Conservation (phyloP, 208 protist species). For the Leishmania arabica region DNA sequence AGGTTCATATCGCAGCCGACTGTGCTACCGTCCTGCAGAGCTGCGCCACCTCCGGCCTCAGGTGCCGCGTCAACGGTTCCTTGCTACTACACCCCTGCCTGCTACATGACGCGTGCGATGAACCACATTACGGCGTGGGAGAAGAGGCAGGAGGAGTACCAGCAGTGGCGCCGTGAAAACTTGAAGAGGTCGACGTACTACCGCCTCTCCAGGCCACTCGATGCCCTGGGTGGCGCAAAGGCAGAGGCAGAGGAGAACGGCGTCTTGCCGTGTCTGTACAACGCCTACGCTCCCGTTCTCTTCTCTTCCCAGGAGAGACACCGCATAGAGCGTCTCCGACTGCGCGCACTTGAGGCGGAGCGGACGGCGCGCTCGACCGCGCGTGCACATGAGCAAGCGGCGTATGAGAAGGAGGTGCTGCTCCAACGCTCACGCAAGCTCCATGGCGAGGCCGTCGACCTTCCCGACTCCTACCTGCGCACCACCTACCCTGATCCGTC, state of each 20-base stretch:
- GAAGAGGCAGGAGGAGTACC: constrained; percentile 41
- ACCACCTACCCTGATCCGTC: constrained; percentile 31
- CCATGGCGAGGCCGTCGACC: constrained; percentile 41
- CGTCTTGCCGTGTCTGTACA: neutral
- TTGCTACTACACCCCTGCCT: constrained; percentile 25
- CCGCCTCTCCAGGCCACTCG: constrained; percentile 6
- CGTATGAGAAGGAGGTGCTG: constrained; percentile 28
- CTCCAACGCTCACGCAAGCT: constrained; percentile 27
- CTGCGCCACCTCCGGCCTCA: neutral
- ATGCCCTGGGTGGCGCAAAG: neutral
- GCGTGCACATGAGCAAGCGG: constrained; percentile 4
- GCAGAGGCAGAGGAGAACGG: neutral
- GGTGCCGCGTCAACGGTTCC: neutral
- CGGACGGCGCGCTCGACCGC: constrained; percentile 15
- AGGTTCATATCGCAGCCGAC: neutral
- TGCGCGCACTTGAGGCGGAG: constrained; percentile 38
- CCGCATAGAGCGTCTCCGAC: constrained; percentile 28
- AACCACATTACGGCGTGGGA: constrained; percentile 23
- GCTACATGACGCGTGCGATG: constrained; percentile 23
- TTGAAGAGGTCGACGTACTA: constrained; percentile 31
- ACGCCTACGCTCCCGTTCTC: neutral
- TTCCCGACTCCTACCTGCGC: constrained; percentile 53
- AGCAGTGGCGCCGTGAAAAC: constrained; percentile 36
- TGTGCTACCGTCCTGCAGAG: neutral
- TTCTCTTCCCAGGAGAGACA: constrained; percentile 14